Evolutionary conservation across 1,139 yeast genomes (phyloP).

Genomic region (Candida frijolesensis): DNA sequence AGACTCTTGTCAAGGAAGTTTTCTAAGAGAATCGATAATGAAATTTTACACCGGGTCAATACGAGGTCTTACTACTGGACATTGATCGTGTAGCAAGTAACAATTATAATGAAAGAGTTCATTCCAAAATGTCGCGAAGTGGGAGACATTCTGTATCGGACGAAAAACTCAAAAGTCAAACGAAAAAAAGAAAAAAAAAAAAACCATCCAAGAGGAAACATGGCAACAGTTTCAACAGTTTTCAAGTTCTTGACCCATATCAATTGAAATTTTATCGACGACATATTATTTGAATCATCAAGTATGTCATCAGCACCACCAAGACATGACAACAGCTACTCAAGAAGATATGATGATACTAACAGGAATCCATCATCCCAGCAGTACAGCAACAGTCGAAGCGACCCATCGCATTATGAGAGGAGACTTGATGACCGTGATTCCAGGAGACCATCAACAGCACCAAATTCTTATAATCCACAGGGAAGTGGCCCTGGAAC

Average conservation of each 20-base stretch:
- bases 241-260: background rate
- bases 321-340: background rate
- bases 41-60: too few species aligned
- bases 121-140: background rate
- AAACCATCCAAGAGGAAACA: background rate
- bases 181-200: background rate
- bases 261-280: background rate
- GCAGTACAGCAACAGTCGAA: constrained; percentile 7
- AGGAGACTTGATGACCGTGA: background rate
- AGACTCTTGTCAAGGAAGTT: background rate
- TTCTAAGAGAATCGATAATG: too few species aligned
- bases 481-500: background rate
- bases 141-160: background rate
- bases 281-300: constrained; percentile 1
- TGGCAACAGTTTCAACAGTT: background rate
- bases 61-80: too few species aligned
- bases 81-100: too few species aligned
- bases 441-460: background rate
- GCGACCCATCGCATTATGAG: background rate
- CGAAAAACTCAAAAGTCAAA: background rate
- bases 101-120: too few species aligned
- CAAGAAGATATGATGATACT: constrained; percentile 13
- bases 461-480: background rate
- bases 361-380: constrained; percentile 10
- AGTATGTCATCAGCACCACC: constrained; percentile 14